Percentiles rank a stretch among this genome's conserved stretches.
phyloP scores from a whole-genome alignment of 331 rosid genomes.

The Malus hybrid region DNA sequence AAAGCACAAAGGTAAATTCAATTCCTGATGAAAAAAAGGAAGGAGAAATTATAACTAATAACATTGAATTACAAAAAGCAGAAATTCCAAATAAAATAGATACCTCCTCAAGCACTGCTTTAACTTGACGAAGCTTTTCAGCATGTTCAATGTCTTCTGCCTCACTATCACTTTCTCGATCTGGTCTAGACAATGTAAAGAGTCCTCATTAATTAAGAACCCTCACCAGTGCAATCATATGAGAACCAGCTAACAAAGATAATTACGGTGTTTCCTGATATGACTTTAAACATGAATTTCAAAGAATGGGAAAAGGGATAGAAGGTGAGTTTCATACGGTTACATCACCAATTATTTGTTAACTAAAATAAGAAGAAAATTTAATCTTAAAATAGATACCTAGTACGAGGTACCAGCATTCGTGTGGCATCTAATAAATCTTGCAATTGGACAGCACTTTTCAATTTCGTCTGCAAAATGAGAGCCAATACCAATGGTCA shows the following conservation, averaged over 20 bases:
- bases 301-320: background rate
- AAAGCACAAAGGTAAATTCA: too few relatives aligned
- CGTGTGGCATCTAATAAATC: constrained; percentile 96
- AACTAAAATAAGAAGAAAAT: background rate
- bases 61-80: background rate
- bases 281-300: background rate
- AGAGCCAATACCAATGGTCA: constrained; percentile 19
- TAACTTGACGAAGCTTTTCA: constrained; percentile 98
- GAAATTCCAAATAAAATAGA: background rate
- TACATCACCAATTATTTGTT: background rate
- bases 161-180: constrained; percentile 83
- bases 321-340: background rate
- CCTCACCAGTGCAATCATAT: background rate
- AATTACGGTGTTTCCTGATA: background rate
- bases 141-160: constrained; percentile 96
- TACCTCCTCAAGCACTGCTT: constrained; percentile 99
- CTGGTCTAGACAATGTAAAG: constrained; percentile 55
- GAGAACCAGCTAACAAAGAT: constrained; percentile 3
- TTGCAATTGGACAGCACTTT: constrained; percentile 97
- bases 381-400: constrained; percentile 38
- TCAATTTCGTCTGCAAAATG: constrained; percentile 72
- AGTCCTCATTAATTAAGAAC: constrained; percentile 17
- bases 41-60: background rate
- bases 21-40: too few relatives aligned
- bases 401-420: constrained; percentile 79